Evolutionary conservation across 2,329 filamentous ascomycete genomes (phyloP), one percentile per base, ranked within the genome.

Genomic region (Cytospora chrysosperma): DNA sequence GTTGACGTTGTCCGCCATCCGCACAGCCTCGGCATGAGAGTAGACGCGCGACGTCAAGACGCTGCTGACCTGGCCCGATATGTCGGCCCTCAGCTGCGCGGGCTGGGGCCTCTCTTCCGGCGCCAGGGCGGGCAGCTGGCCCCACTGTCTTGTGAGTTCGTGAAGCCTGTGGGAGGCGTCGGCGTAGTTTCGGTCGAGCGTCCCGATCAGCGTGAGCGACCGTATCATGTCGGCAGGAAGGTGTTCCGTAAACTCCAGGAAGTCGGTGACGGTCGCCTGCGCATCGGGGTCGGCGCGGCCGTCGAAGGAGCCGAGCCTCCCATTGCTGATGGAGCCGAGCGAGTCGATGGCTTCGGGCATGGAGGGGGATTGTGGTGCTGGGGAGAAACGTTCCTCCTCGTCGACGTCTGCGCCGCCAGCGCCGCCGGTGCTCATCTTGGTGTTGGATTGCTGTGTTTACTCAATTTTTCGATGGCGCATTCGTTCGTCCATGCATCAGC

Each of bases 191-290:
- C 82, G 73, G 72, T 89, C 87, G 59, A 90, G 85, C 67, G 88
- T 82, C 59, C 84, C 83, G 65, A 90, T 87, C 43, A 89, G 78
- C 4, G 85, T 88, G 52, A 90, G 77, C 27, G 87, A 89, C 63
- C 88, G 85, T 66, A 83, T 79, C 70, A 90, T 83, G 71, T 90
- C 88, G 57, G 86, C 85, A 13, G 87, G 86, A 1, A 90, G 81
- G 74, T 89, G 88, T 73, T 90, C 88, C 69, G 86, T 88, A 68
- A 87, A 87, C 72, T 89, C 87, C 72, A 89, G 83, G 71, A 88
- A 89, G 73, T 89, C 87, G 65, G 85, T 88, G 21, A 89, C 83
- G n/a, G 86, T 88, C 8, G 87, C 86, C 69, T 89, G 86, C 28
- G 85, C 85, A 76, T 90, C 87, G 7, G 87, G 87, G 67, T 89